phyloP scores from a whole-genome alignment of 192 early-diverging fungal species.

The Backusella psychrophila region DNA sequence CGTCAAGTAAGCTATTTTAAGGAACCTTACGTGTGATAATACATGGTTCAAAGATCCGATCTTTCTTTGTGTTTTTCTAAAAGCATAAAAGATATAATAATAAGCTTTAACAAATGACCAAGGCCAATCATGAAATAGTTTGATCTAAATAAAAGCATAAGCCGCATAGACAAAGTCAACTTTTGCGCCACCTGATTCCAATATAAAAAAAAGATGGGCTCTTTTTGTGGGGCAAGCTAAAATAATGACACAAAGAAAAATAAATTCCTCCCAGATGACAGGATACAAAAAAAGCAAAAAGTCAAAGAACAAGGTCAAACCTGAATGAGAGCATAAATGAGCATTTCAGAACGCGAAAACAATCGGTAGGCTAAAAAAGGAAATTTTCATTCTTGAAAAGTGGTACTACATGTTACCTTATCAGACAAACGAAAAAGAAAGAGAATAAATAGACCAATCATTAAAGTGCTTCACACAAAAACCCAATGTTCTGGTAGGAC shows the following conservation, averaged over 20 bases:
- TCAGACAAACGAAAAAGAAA: background rate
- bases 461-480: background rate
- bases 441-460: background rate
- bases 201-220: background rate
- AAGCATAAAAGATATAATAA: background rate
- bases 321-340: background rate
- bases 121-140: background rate
- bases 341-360: background rate
- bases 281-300: slow-evolving; percentile 3
- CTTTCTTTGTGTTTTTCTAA: background rate
- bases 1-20: background rate
- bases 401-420: background rate
- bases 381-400: background rate
- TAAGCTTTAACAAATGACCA: background rate
- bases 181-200: background rate
- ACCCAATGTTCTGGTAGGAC: background rate
- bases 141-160: background rate
- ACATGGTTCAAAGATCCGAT: background rate
- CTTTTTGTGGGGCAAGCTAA: background rate
- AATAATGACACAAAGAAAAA: background rate
- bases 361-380: background rate
- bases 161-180: background rate
- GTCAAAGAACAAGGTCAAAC: background rate
- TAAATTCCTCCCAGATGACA: background rate
- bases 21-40: background rate